Percentiles rank a stretch among this genome's conserved stretches.
Evolutionary conservation across 352 stramenopile species (phyloP).

Genomic region (Aphanomyces invadans): DNA sequence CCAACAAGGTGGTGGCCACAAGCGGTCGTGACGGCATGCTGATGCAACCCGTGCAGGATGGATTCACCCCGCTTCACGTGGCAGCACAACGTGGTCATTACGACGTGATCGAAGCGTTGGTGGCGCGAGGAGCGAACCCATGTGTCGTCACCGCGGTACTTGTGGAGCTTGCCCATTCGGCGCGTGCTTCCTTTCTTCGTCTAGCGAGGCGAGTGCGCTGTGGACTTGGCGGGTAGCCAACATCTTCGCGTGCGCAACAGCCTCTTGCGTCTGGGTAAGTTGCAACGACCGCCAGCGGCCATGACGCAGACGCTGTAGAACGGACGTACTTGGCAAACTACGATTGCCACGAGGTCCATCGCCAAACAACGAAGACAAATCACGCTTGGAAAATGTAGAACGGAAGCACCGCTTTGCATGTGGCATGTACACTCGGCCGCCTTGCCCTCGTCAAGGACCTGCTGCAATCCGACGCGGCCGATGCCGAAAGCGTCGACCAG

Average conservation of each 20-base stretch:
- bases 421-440: neutral
- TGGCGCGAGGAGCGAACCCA: neutral
- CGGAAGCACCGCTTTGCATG: neutral
- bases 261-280: constrained; percentile 3
- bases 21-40: no score
- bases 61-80: neutral
- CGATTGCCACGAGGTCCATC: neutral
- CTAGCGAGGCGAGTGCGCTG: neutral
- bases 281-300: no score
- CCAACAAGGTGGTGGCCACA: neutral
- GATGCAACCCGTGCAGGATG: neutral
- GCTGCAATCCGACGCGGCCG: neutral
- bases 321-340: neutral
- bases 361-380: neutral
- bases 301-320: no score
- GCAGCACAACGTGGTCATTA: constrained; percentile 11
- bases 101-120: neutral
- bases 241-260: constrained; percentile 9
- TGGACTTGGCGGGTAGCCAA: neutral
- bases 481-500: neutral
- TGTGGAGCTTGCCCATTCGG: no score
- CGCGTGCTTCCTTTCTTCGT: neutral
- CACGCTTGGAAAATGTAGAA: neutral
- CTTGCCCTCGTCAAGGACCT: neutral
- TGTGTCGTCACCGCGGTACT: neutral